Evolutionary conservation across 768 basidiomycete species (phyloP).

Genomic region (Leucocoprinus sp.): DNA sequence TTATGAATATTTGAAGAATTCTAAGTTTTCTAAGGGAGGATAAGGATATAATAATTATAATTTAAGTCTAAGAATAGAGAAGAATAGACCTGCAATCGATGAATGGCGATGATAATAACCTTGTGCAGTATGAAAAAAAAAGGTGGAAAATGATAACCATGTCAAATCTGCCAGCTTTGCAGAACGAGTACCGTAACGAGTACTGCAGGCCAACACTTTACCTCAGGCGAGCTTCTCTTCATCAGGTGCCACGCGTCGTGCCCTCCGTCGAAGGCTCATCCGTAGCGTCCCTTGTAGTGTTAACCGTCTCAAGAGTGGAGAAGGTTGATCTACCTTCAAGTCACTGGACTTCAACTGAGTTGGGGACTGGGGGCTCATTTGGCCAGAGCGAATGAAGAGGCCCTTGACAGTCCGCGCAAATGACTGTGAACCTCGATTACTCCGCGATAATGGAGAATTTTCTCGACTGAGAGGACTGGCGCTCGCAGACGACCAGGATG

Average conservation of each 20-base stretch:
- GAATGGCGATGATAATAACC: neutral
- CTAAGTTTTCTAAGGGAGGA: no score
- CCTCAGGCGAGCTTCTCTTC: neutral
- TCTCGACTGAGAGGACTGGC: constrained; percentile 4
- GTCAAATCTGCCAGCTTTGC: no score
- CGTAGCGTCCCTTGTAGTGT: neutral
- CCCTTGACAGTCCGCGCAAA: constrained; percentile 57
- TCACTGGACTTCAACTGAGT: neutral
- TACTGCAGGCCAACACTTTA: no score
- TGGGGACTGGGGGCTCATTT: neutral
- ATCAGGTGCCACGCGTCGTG: constrained; percentile 6
- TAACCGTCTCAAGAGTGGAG: neutral
- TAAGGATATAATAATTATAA: constrained; percentile 1
- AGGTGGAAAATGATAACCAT: neutral
- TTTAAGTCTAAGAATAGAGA: neutral
- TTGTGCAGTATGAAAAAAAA: neutral
- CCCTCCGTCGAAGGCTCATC: constrained; percentile 3
- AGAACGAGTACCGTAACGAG: no score
- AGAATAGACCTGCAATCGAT: neutral
- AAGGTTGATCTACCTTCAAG: neutral
- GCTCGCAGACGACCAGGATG: neutral
- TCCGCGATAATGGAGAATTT: constrained; percentile 20
- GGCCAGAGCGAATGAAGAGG: constrained; percentile 31
- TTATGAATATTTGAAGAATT: neutral
- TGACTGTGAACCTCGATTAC: constrained; percentile 29